Base-by-base conservation (phyloP, 2,329 filamentous ascomycete genomes). In the Stemphylium lycopersici region DNA sequence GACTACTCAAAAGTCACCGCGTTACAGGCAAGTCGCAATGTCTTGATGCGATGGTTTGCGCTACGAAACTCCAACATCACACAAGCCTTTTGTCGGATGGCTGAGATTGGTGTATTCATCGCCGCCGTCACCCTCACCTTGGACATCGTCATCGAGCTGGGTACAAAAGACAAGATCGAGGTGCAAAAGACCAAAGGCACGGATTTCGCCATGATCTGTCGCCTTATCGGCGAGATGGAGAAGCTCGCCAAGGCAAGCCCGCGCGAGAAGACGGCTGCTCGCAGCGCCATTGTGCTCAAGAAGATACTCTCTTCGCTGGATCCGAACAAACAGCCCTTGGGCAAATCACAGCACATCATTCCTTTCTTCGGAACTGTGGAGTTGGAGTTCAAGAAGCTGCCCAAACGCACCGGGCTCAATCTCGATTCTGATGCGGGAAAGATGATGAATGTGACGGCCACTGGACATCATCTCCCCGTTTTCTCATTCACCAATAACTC, bases 11-110 rank as follows among this genome's bases (percentile, higher is more conserved):
- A 74, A 41, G 62, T 73, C 41, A 70, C 71, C 1, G 72, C 69
- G 3, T 50, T 74, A 16, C 70, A 73, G 43, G 67, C 71, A 7
- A 69, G 70, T 41, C 72, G 72, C 3, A 72, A 73, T 55, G 58
- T 75, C 12, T 50, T 74, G 26, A 71, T 74, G 70, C 52, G 72
- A 43, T 75, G 70, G 70, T 73, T 75, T 45, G 72, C 71, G 2
- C 63, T 75, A 4, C 66, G 70, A 22, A 74, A 73, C 39, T 67
- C 70, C 4, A 55, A 53, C 47, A 72, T 73, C 44, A 74, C 71
- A 8, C 71, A 74, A 52, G 69, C 70, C 1, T 74, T 69, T 50
- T 72, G 66, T 32, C 68, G 71, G 3, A 58, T 69, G n/a, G 67
- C 64, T 8, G 72, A 75, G 46, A 58, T 74, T 10, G 65, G 62